Evolutionary conservation across 2,329 filamentous ascomycete genomes (phyloP), one percentile per base, ranked within the genome.

Genomic region (Stylonectria norvegica): DNA sequence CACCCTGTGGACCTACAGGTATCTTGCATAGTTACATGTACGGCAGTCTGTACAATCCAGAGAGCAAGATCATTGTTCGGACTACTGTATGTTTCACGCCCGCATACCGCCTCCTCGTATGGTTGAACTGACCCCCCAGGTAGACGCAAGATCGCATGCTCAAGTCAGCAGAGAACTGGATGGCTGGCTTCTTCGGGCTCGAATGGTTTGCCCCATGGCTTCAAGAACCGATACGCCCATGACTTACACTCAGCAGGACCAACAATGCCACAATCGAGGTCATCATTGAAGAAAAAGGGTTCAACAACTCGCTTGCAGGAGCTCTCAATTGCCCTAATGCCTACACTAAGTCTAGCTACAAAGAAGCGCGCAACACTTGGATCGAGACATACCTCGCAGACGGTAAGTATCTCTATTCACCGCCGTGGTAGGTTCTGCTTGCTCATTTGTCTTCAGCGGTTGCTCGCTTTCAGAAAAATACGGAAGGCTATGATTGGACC

Each of bases 181-280:
- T 89, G 57, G 82, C 85, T 5, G 86, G 86, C 0, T 89, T 89
- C 67, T 89, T 89, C 56, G 85, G 85, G 1, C 72, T 88, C 0
- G 76, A 83, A 33, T 89, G 85, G 71, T 72, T 53, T 20, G 63
- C 18, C 15, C 2, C n/a, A 6, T 10, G 4, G 8, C 7, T 5
- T 9, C 5, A 20, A 9, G 5, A 20, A 15, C 14, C 16, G 10
- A 14, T 15, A 5, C 17, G 14, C n/a, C 20, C 6, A 23, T 18
- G 22, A 27, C 25, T 53, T 10, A 55, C 40, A 5, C 9, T 14
- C 5, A 12, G 10, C 17, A 73, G 70, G 85, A 73, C 79, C 2
- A 73, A 80, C 20, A 86, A 88, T 56, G 84, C 75, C 5, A 86
- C 81, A 0, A 73, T 88, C n/a, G 79, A 87, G 53, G 71, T 85